A percentile compares a stretch with the other conserved stretches of the same genome.
These are phyloP conservation scores for Arthrinium phaeospermum DNA, from an alignment of 2,329 filamentous ascomycete genomes.

Conservation along the genomic window DNA sequence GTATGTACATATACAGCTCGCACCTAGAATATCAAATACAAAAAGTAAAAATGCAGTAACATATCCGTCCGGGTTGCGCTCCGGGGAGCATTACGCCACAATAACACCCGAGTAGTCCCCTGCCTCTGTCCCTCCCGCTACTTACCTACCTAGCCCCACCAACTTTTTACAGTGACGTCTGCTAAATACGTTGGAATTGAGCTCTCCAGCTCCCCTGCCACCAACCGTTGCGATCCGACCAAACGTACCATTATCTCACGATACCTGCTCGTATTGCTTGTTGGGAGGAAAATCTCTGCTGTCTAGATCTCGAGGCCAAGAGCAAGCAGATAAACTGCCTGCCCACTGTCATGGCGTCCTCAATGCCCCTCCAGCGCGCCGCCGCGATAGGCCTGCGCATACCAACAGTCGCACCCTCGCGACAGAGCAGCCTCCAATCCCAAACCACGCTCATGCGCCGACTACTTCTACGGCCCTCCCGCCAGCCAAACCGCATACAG, in stretches of 20 bases:
- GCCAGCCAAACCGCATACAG: background rate
- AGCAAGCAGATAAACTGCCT: background rate
- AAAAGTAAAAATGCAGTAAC: background rate
- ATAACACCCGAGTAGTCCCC: background rate
- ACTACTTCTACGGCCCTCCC: background rate
- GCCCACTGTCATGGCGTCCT: background rate
- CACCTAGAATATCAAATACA: background rate
- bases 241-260: background rate
- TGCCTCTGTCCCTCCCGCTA: background rate
- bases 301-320: background rate
- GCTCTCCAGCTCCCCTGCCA: background rate
- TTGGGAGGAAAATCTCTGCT: background rate
- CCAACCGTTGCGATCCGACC: background rate
- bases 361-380: constrained; percentile 4
- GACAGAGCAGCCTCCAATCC: constrained; percentile 15
- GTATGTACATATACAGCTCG: background rate
- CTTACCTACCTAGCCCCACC: constrained; percentile 13
- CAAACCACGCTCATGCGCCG: constrained; percentile 3
- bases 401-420: background rate
- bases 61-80: background rate
- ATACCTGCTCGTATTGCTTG: background rate
- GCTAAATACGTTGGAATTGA: background rate
- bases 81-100: background rate
- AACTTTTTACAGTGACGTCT: constrained; percentile 16
- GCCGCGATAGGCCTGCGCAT: constrained; percentile 16